Evolutionary conservation across 345 rosid genomes (phyloP).

Genomic region (Lepidium didymum): DNA sequence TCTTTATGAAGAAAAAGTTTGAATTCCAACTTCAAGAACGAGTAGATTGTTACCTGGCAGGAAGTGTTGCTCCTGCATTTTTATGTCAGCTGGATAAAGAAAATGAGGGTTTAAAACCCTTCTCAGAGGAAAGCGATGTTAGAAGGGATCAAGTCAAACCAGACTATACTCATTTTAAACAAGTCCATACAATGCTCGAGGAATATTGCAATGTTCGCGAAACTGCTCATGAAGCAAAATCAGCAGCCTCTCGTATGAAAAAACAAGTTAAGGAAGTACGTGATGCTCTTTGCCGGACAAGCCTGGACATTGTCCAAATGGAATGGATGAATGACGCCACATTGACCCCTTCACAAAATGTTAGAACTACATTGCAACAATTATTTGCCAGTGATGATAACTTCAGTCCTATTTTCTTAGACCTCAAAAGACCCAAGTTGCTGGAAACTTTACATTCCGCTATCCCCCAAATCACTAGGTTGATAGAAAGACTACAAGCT

Average conservation of each 20-base stretch:
- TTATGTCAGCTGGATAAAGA: conserved; percentile 58
- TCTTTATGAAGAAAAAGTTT: conserved; percentile 64
- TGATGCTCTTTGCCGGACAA: conserved; percentile 59
- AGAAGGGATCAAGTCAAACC: conserved; percentile 36
- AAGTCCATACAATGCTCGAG: conserved; percentile 68
- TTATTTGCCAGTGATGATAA: conserved; percentile 46
- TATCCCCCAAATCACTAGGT: conserved; percentile 49
- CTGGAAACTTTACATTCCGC: conserved; percentile 61
- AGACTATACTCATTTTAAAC: conserved; percentile 41
- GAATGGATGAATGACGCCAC: conserved; percentile 78
- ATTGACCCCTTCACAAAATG: conserved; percentile 55
- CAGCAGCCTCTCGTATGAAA: conserved; percentile 65
- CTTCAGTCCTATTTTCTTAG: conserved; percentile 48
- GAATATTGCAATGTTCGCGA: conserved; percentile 84
- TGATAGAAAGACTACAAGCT: conserved; percentile 66
- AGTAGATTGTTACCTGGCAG: conserved; percentile 52
- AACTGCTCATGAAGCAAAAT: conserved; percentile 74
- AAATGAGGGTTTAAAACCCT: conserved; percentile 45
- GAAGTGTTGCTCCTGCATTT: conserved; percentile 52
- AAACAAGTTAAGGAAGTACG: conserved; percentile 63
- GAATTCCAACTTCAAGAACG: conserved; percentile 69
- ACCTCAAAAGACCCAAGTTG: conserved; percentile 57
- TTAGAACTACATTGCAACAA: conserved; percentile 49
- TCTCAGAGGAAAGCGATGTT: conserved; percentile 38
- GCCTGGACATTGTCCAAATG: conserved; percentile 74